Base-by-base conservation (phyloP, 208 protist genomes). In the Novymonas esmeraldas region DNA sequence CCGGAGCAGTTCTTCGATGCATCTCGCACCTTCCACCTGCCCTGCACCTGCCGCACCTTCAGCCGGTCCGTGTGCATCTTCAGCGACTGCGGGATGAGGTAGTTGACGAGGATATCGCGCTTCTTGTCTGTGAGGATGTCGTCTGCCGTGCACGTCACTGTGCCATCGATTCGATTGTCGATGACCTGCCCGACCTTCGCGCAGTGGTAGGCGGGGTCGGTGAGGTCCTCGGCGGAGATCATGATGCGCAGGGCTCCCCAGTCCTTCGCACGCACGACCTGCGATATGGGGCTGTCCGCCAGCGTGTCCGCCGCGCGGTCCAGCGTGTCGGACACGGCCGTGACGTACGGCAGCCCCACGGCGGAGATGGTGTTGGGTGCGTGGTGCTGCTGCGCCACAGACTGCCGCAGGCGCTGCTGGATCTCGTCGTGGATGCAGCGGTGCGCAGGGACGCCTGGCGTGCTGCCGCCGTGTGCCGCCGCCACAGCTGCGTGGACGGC, bases 21-120 rank as follows among this genome's bases (percentile, higher is more conserved):
- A 3, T 0, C 54, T 57, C 31, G 4, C 6, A 87, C 70, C 41
- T 38, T 20, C 42, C 82, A 66, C 2, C 14, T 24, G 24, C 33
- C 24, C 18, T 31, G 20, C n/a, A 78, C 26, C 18, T 36, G 78
- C 28, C 68, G 7, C 28, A 93, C 87, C 54, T 54, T 60, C 39
- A 93, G 73, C 9, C 80, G 78, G 0, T 4, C 69, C 22, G 5
- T 50, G 75, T 90, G 81, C 73, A 86, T 57, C 56, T 73, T 34
- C 1, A 88, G 7, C 3, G 84, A 83, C n/a, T 38, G 16, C 18
- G 83, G 81, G 14, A 93, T 20, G 16, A 89, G 46, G 16, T 64
- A 39, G 4, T 71, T 44, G 22, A 61, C 22, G 18, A 92, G 50
- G 0, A 74, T 63, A 0, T 14, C 10, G 26, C 63, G 64, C 64